Conservation (phyloP, 345 rosid genomes). For the Raphanus raphanistrum region DNA sequence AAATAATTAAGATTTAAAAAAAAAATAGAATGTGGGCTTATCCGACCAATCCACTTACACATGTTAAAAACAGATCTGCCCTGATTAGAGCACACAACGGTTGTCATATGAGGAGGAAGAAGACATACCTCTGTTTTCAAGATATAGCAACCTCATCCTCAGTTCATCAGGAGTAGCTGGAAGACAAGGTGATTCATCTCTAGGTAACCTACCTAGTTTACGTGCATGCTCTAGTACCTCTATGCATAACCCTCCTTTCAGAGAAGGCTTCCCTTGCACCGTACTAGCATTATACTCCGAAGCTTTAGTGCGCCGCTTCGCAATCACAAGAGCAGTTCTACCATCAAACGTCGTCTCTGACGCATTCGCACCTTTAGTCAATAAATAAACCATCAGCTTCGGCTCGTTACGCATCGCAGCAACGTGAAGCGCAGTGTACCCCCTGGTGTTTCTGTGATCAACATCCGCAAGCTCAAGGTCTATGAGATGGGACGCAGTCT, state of each 20-base stretch:
- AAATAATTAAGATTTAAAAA: too few species aligned
- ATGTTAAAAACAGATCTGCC: too few species aligned
- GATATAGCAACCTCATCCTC: slow-evolving; percentile 64
- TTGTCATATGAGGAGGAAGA: background rate
- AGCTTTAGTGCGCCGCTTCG: slow-evolving; percentile 62
- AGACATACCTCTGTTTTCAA: slow-evolving; percentile 75
- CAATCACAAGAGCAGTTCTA: slow-evolving; percentile 71
- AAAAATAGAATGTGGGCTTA: too few species aligned
- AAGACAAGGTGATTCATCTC: slow-evolving; percentile 63
- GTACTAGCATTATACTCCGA: slow-evolving; percentile 48
- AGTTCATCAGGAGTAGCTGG: slow-evolving; percentile 77
- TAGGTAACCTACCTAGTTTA: slow-evolving; percentile 55
- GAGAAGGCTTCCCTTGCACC: slow-evolving; percentile 62
- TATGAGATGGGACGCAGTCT: slow-evolving; percentile 71
- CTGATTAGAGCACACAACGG: background rate
- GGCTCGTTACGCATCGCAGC: slow-evolving; percentile 88
- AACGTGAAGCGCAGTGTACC: slow-evolving; percentile 72
- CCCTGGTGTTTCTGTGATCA: slow-evolving; percentile 58
- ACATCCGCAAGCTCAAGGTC: slow-evolving; percentile 75
- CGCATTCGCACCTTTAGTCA: slow-evolving; percentile 75
- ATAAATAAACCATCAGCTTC: slow-evolving; percentile 62
- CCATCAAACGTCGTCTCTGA: slow-evolving; percentile 68
- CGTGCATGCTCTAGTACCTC: slow-evolving; percentile 81
- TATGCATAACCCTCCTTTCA: slow-evolving; percentile 65
- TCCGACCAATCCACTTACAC: background rate